Evolutionary conservation across 2,329 filamentous ascomycete species (phyloP).

Genomic region (Aspergillus pseudonomiae): DNA sequence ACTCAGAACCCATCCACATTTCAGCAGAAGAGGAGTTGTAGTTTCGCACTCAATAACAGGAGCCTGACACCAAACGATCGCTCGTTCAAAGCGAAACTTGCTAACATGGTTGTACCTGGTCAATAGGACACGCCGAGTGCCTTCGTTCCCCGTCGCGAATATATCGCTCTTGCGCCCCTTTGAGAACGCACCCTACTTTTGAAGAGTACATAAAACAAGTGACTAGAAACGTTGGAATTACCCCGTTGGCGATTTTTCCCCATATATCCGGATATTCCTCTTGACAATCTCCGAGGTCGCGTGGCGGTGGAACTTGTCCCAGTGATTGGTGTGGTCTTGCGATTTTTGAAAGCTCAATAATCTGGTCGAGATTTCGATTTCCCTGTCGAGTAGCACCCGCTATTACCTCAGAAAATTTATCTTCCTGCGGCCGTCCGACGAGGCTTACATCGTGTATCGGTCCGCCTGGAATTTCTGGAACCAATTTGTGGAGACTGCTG

Average conservation of each 20-base stretch:
- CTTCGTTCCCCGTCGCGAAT: neutral
- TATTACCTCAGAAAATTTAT: neutral
- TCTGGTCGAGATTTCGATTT: neutral
- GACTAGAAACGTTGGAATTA: neutral
- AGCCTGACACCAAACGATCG: neutral
- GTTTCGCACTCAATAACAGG: neutral
- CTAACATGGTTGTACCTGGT: neutral
- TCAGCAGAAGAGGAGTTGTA: neutral
- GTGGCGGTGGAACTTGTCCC: conserved; percentile 4
- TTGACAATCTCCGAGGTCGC: neutral
- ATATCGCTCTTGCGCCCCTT: neutral
- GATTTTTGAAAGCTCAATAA: neutral
- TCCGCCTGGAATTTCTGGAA: conserved; percentile 5
- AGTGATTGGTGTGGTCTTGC: neutral
- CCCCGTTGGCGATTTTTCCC: neutral
- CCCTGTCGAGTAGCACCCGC: neutral
- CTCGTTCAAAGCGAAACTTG: neutral
- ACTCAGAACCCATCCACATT: neutral
- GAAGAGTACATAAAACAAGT: neutral
- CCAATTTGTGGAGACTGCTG: neutral
- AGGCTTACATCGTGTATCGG: conserved; percentile 17
- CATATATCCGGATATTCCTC: neutral
- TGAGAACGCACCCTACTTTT: too few species aligned
- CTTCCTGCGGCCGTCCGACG: conserved; percentile 16
- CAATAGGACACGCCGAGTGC: neutral